Evolutionary conservation across 2,329 filamentous ascomycete species (phyloP).

Genomic region (Hortaea werneckii): DNA sequence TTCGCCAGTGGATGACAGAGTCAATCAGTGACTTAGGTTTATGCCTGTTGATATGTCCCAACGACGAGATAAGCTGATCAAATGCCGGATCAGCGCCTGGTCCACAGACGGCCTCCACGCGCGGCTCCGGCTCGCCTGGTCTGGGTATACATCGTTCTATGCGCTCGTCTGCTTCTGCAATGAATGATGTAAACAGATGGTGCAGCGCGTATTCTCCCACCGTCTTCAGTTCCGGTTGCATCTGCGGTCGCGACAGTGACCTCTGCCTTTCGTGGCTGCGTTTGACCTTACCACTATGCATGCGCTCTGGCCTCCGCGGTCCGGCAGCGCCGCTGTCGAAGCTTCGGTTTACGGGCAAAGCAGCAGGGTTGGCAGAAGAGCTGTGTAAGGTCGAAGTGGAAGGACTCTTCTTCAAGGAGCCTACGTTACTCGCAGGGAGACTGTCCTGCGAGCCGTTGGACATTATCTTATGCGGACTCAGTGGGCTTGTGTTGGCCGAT

Average conservation of each 20-base stretch:
- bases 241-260: conserved; percentile 45
- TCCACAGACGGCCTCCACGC: conserved; percentile 83
- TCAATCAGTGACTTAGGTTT: conserved; percentile 94
- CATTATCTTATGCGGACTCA: conserved; percentile 79
- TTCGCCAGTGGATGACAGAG: conserved; percentile 96
- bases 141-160: conserved; percentile 78
- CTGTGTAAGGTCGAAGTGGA: conserved; percentile 21
- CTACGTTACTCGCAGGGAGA: conserved; percentile 3
- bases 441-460: conserved; percentile 21
- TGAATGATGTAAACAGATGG: conserved; percentile 93
- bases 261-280: conserved; percentile 67
- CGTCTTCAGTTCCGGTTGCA: conserved; percentile 69
- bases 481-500: conserved; percentile 63
- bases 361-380: conserved; percentile 11
- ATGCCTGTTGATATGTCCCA: conserved; percentile 87
- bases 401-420: conserved; percentile 22
- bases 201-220: conserved; percentile 97
- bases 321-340: conserved; percentile 14
- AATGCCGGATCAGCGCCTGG: conserved; percentile 79
- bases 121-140: conserved; percentile 68
- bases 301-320: conserved; percentile 31
- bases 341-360: conserved; percentile 14
- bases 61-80: conserved; percentile 84
- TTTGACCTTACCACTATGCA: conserved; percentile 49
- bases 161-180: conserved; percentile 92